A percentile compares a stretch with the other conserved stretches of the same genome.
These are phyloP conservation scores for Colletotrichum eremochloae DNA, from an alignment of 2,329 filamentous ascomycete species.

Conservation along the genomic window DNA sequence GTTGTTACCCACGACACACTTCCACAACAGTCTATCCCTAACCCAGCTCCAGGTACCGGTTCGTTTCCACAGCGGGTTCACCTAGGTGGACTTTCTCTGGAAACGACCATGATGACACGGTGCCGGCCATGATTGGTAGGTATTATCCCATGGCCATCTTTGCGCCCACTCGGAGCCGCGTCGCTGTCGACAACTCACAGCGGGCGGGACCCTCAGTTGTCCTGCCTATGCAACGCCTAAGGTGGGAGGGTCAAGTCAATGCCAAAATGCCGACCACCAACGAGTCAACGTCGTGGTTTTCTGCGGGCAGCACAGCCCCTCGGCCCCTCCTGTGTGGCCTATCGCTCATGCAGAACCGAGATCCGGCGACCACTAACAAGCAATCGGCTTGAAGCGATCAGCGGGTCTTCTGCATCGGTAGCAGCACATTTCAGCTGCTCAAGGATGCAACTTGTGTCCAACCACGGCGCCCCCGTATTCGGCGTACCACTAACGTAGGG, in stretches of 20 bases:
- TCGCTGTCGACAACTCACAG: slow-evolving; percentile 20
- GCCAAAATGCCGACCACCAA: slow-evolving; percentile 37
- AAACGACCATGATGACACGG: slow-evolving; percentile 36
- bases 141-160: slow-evolving; percentile 20
- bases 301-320: slow-evolving; percentile 41
- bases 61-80: slow-evolving; percentile 12
- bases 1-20: slow-evolving; percentile 22
- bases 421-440: slow-evolving; percentile 42
- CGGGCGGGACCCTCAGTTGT: neutral
- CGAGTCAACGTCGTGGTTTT: slow-evolving; percentile 35
- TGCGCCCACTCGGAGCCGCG: slow-evolving; percentile 27
- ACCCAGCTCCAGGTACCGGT: slow-evolving; percentile 14
- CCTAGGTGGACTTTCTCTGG: slow-evolving; percentile 2
- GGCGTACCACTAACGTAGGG: neutral
- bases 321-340: slow-evolving; percentile 34
- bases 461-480: slow-evolving; percentile 35
- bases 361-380: slow-evolving; percentile 28
- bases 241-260: slow-evolving; percentile 32
- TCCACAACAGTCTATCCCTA: slow-evolving; percentile 10
- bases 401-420: slow-evolving; percentile 38
- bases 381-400: slow-evolving; percentile 39
- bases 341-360: slow-evolving; percentile 29
- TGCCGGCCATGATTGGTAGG: slow-evolving; percentile 17
- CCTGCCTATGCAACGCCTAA: slow-evolving; percentile 16
- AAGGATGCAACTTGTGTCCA: slow-evolving; percentile 30